A percentile compares a stretch with the other conserved stretches of the same genome.
Evolutionary conservation across 257 asterid species (phyloP).

Genomic region (Nyctanthes arbortristis): DNA sequence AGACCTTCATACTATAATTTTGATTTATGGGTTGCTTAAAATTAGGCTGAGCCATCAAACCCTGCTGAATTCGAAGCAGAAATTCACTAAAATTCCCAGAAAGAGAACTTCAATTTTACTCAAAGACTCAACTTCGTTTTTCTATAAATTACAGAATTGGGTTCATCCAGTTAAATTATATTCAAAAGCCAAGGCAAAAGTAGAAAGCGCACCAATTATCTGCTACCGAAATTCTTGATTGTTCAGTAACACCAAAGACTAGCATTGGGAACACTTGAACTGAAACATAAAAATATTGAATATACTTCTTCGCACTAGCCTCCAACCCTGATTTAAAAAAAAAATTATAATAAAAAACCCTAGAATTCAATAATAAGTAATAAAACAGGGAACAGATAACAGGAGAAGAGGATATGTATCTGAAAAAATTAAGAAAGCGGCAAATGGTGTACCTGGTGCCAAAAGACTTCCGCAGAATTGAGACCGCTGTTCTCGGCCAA

Average conservation of each 20-base stretch:
- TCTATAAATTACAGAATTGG: not conserved
- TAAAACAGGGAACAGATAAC: not conserved
- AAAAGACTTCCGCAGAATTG: not conserved
- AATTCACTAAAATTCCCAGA: not conserved
- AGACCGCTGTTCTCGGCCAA: slow-evolving; percentile 5
- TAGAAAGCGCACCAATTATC: not conserved
- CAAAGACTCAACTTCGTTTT: not conserved
- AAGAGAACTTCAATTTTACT: not conserved
- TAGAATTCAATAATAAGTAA: not conserved
- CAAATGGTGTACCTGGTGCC: slow-evolving; percentile 4
- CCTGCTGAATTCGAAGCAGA: slow-evolving; percentile 8
- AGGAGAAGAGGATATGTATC: not conserved
- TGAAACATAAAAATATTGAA: slow-evolving; percentile 17
- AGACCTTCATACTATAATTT: slow-evolving; percentile 36
- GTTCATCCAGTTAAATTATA: not conserved
- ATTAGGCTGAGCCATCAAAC: slow-evolving; percentile 67
- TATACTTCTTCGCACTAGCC: slow-evolving; percentile 14
- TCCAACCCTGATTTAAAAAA: not conserved
- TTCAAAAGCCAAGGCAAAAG: slow-evolving; percentile 2
- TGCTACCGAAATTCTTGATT: not conserved
- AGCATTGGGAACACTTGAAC: not conserved
- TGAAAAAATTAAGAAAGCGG: not conserved
- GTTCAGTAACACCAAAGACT: slow-evolving; percentile 18
- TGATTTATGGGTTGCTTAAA: slow-evolving; percentile 49
- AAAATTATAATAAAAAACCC: not conserved